Evolutionary conservation across 2,329 filamentous ascomycete genomes (phyloP), one percentile per base, ranked within the genome.

Genomic region (Xylariaceae sp.): DNA sequence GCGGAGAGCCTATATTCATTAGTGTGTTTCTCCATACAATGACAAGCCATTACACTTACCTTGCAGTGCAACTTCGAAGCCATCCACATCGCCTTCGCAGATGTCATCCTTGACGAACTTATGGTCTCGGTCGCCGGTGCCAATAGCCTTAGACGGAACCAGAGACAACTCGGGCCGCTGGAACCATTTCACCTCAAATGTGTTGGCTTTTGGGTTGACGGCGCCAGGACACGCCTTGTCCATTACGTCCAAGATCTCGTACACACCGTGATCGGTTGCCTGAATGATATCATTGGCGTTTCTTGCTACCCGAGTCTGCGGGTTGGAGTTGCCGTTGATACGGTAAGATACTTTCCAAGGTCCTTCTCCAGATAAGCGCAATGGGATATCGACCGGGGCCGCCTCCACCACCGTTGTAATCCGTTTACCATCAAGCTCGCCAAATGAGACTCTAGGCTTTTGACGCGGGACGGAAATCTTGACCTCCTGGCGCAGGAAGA

Each of bases 11-110:
- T 87, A 47, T 3, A 37, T 8, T 6, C 19, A 40, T 69, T 63
- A 72, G 64, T 35, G 44, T 17, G 3, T 19, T 44, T 53, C 42
- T 34, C 29, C 42, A 22, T 43, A 42, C n/a, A 11, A 9, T 32
- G 32, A 3, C 3, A 19, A 19, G 15, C 39, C 34, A 4, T 16
- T 37, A 30, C 32, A 60, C 74, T 66, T 77, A 79, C 89, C 91
- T 60, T 78, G 78, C 47, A 98, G 76, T 33, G 77, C 76, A 39
- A 98, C 71, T 56, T 96, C 89, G 41, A 96, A 82, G 3, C 83
- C 81, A 62, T 96, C 91, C 56, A 95, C 86, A 47, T 97, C 91
- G 22, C 91, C 91, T 67, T 98, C 90, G 59, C 93, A 98, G 22
- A 98, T 84, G 46, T 90, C 83, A 32, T 82, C 77, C 64, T 94